A percentile compares a stretch with the other conserved stretches of the same genome.
Conservation (phyloP, 2,329 filamentous ascomycete species). For the Pleomassaria siparia region DNA sequence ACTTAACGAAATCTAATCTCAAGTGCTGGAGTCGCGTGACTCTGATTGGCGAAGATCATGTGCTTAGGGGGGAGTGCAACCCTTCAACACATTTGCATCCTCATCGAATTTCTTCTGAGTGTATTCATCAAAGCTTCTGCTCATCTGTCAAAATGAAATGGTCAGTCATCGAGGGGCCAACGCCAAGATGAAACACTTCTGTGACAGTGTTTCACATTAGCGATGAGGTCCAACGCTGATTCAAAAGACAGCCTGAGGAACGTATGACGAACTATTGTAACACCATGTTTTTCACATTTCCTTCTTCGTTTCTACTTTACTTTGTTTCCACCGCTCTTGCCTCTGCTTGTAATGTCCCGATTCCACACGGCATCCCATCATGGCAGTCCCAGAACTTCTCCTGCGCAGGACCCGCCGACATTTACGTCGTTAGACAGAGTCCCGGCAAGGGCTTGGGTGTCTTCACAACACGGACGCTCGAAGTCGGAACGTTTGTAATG, state of each 20-base stretch:
- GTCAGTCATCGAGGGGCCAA: too few relatives aligned
- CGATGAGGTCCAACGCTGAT: neutral
- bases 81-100: too few relatives aligned
- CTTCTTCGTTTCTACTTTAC: neutral
- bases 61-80: too few relatives aligned
- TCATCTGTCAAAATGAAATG: too few relatives aligned
- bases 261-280: neutral
- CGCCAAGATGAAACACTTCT: constrained; percentile 3
- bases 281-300: neutral
- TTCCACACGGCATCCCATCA: constrained; percentile 12
- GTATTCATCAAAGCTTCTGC: too few relatives aligned
- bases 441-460: constrained; percentile 47
- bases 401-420: constrained; percentile 26
- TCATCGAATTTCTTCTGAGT: too few relatives aligned
- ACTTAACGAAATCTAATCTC: too few relatives aligned
- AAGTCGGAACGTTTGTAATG: constrained; percentile 44
- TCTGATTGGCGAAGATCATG: too few relatives aligned
- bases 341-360: constrained; percentile 13
- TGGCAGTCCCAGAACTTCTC: constrained; percentile 18
- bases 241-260: neutral
- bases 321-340: neutral
- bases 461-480: constrained; percentile 42
- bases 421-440: constrained; percentile 33
- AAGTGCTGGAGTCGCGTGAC: too few relatives aligned
- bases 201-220: neutral